A percentile compares a stretch with the other conserved stretches of the same genome.
Conservation (phyloP, 2,329 filamentous ascomycete species). For the Colletotrichum sp. region DNA sequence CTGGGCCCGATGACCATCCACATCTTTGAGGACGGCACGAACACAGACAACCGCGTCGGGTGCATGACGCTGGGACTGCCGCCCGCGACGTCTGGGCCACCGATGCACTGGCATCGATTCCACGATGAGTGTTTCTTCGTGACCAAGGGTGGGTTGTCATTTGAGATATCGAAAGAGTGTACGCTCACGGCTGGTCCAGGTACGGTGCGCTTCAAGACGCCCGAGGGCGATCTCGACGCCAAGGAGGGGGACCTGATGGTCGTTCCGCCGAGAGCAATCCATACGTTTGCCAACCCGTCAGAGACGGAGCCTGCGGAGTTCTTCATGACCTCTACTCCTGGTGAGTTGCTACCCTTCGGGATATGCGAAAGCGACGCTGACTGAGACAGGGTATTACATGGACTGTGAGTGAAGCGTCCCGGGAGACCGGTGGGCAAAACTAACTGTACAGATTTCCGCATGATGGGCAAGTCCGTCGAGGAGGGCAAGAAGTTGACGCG, state of each 20-base stretch:
- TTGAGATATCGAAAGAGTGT: background rate
- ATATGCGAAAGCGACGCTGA: background rate
- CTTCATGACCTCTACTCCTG: conserved; percentile 41
- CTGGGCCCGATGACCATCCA: conserved; percentile 37
- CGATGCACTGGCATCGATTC: conserved; percentile 42
- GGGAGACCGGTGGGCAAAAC: background rate
- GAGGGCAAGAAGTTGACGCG: conserved; percentile 28
- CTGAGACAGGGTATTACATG: conserved; percentile 33
- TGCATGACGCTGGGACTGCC: conserved; percentile 34
- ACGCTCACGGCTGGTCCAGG: conserved; percentile 20
- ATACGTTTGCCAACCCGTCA: conserved; percentile 38
- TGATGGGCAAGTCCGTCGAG: conserved; percentile 32
- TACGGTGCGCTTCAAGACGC: conserved; percentile 33
- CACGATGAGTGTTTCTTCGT: conserved; percentile 41
- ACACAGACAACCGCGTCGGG: conserved; percentile 37
- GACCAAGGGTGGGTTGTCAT: conserved; percentile 29
- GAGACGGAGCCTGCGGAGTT: conserved; percentile 34
- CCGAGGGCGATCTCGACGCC: conserved; percentile 33
- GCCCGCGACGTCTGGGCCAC: conserved; percentile 33
- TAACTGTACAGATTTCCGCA: conserved; percentile 34
- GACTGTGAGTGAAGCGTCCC: conserved; percentile 31
- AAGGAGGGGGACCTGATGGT: conserved; percentile 36
- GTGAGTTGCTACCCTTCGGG: conserved; percentile 9
- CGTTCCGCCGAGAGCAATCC: conserved; percentile 37
- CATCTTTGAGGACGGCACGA: conserved; percentile 36